Percentiles rank a stretch among this genome's conserved stretches.
Conservation (phyloP, 2,329 filamentous ascomycete species). For the Trichoderma gracile region DNA sequence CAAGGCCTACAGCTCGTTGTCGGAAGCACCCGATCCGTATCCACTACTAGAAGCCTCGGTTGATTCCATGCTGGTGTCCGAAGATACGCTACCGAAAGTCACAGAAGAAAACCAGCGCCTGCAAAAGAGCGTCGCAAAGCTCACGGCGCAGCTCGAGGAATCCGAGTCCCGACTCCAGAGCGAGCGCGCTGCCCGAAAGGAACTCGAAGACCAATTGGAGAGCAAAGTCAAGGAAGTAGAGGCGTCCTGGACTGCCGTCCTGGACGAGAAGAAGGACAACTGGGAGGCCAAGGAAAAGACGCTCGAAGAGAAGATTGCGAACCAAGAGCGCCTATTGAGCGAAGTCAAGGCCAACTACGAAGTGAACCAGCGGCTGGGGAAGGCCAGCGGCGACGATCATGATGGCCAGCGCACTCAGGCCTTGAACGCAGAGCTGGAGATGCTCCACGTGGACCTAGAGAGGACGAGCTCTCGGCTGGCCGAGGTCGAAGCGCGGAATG, state of each 20-base stretch:
- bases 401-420: constrained; percentile 63
- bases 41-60: constrained; percentile 94
- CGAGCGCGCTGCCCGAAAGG: constrained; percentile 71
- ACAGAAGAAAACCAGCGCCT: constrained; percentile 85
- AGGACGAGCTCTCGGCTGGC: constrained; percentile 83
- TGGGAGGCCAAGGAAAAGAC: constrained; percentile 93
- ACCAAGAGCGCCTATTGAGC: constrained; percentile 85
- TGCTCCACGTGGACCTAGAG: constrained; percentile 88
- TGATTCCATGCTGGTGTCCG: constrained; percentile 86
- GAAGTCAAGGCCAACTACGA: constrained; percentile 98
- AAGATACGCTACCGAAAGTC: constrained; percentile 88
- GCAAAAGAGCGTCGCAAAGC: constrained; percentile 72
- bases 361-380: constrained; percentile 85
- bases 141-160: constrained; percentile 81
- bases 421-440: constrained; percentile 86
- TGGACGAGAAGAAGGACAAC: constrained; percentile 93
- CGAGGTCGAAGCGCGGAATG: constrained; percentile 90
- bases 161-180: constrained; percentile 77
- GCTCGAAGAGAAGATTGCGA: constrained; percentile 90
- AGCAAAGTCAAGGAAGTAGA: constrained; percentile 85
- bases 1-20: constrained; percentile 87
- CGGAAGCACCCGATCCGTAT: constrained; percentile 95
- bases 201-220: constrained; percentile 76
- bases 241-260: constrained; percentile 81
- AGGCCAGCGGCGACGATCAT: constrained; percentile 61